Base-by-base conservation (phyloP, 805 yeast species). In the Nakazawaea siamensis region DNA sequence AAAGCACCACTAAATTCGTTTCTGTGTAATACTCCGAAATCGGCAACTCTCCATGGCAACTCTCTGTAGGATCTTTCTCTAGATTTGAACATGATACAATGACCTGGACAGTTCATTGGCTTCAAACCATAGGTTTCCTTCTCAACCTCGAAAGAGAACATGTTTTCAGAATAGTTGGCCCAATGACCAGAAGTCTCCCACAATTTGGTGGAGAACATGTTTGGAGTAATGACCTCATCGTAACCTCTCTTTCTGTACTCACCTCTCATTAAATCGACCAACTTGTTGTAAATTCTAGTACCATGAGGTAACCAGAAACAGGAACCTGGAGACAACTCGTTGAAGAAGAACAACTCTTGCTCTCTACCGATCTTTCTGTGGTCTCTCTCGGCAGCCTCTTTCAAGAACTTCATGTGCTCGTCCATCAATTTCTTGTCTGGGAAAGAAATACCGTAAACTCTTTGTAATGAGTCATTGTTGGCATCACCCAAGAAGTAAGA, bases 151-250 rank as follows among this genome's bases (percentile, higher is more conserved):
- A 92, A 85, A 9, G 94, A 68, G 57, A 92, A 92, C 98, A 92
- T 92, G 61, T 92, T 86, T 58, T 92, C 98, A 58, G 86, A 81
- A 64, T 92, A 92, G 66, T 92, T 92, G 29, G 73, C 94, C 98
- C 97, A 92, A 63, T 92, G 98, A 47, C 98, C 98, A 10, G 97
- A 88, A 37, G 92, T 83, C 68, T 90, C 95, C 99, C 99, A 92
- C 52, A 92, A 72, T 63, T 90, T 90, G 42, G 97, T 66, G 68
- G 88, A 90, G 75, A 75, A 92, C 97, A 92, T 92, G 68, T 92
- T 92, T 53, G 99, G 99, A 43, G 98, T 88, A 57, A 92, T 90
- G 46, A 92, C 98, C 68, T 92, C 99, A 45, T 92, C 96, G 60
- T 83, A 92, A 26, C 97, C 97, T 62, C 98, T 81, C 63, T 74